Conservation (phyloP, 2,329 filamentous ascomycete species). For the Nothopassalora personata region DNA sequence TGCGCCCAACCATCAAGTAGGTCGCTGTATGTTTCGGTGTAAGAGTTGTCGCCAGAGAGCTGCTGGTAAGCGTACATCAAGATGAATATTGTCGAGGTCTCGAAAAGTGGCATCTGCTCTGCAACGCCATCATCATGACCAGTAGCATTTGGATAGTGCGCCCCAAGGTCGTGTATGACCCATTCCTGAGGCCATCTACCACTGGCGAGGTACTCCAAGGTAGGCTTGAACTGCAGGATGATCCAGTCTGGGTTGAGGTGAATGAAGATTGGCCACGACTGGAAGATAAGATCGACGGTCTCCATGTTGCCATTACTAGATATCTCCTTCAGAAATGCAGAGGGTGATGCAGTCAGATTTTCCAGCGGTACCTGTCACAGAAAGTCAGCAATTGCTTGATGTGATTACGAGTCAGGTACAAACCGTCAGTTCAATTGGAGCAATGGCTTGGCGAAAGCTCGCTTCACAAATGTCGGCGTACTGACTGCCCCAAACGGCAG, state of each 20-base stretch:
- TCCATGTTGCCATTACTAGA: conserved; percentile 36
- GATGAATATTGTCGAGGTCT: conserved; percentile 51
- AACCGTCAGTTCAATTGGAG: conserved; percentile 25
- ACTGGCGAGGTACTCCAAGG: conserved; percentile 22
- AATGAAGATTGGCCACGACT: conserved; percentile 29
- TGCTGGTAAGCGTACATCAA: conserved; percentile 55
- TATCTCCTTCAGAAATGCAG: conserved; percentile 54
- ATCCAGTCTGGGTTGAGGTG: conserved; percentile 23
- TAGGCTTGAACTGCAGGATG: conserved; percentile 17
- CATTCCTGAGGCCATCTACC: conserved; percentile 21
- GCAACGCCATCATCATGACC: conserved; percentile 34
- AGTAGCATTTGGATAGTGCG: conserved; percentile 24
- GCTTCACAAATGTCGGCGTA: conserved; percentile 29
- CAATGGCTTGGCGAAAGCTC: conserved; percentile 26
- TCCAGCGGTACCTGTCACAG: conserved; percentile 15
- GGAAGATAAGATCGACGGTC: conserved; percentile 32
- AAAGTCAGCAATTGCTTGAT: background rate
- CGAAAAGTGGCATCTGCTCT: conserved; percentile 44
- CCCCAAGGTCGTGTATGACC: conserved; percentile 26
- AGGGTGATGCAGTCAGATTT: conserved; percentile 17
- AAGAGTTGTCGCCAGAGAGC: conserved; percentile 43
- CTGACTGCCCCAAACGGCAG: conserved; percentile 19
- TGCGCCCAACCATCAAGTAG: conserved; percentile 51
- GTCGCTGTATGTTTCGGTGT: conserved; percentile 45
- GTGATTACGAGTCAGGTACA: background rate